A percentile compares a stretch with the other conserved stretches of the same genome.
phyloP scores from a whole-genome alignment of 1,284 basidiomycete genomes.

The Tetrapyrgos nigripes region DNA sequence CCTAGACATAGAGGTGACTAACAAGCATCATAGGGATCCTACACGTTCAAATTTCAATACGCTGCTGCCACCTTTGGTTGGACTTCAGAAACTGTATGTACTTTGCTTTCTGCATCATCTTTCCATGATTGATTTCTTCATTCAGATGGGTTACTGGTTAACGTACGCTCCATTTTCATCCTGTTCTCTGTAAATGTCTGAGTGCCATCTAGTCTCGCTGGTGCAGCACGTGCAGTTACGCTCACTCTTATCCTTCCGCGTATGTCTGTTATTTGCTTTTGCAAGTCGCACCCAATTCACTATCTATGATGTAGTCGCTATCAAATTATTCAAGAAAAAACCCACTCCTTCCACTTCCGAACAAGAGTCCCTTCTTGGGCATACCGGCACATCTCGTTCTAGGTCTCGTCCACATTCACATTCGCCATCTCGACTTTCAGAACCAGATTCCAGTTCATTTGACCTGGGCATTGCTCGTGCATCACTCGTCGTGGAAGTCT shows the following conservation, averaged over 20 bases:
- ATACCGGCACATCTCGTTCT: not conserved
- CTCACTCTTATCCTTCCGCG: conserved; percentile 74
- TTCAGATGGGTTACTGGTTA: conserved; percentile 79
- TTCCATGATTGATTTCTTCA: not conserved
- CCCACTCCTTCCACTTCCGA: conserved; percentile 40
- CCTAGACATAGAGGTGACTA: conserved; percentile 24
- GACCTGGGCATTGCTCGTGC: conserved; percentile 67
- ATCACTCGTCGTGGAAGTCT: conserved; percentile 64
- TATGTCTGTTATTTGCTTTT: conserved; percentile 37
- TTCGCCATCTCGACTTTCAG: conserved; percentile 19
- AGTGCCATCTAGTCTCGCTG: conserved; percentile 49
- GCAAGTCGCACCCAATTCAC: conserved; percentile 6
- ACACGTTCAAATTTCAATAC: conserved; percentile 75
- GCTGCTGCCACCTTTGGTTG: conserved; percentile 71
- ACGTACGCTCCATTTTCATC: not conserved
- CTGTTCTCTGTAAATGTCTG: not conserved
- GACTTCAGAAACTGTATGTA: conserved; percentile 71
- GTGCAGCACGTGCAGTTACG: conserved; percentile 64
- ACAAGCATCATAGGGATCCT: conserved; percentile 57
- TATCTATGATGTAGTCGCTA: conserved; percentile 53
- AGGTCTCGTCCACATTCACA: conserved; percentile 10
- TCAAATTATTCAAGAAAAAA: conserved; percentile 58
- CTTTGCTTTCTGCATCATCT: not conserved
- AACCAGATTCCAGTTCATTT: conserved; percentile 53
- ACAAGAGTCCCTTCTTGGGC: conserved; percentile 16